Evolutionary conservation across 495 filamentous ascomycete species (phyloP).

Genomic region (Penicillium mononematosum): DNA sequence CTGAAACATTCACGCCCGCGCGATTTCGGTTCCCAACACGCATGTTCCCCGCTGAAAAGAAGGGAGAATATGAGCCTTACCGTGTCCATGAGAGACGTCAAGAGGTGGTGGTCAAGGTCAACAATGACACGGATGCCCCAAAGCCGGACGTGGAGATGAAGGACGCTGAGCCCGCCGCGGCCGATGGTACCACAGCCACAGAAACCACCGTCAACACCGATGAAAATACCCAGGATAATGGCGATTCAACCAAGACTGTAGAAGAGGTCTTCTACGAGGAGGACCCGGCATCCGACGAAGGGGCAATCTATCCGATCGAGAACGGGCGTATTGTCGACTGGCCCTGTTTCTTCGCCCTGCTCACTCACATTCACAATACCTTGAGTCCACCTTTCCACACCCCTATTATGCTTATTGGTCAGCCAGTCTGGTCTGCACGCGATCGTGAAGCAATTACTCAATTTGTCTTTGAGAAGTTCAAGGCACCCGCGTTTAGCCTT

Average conservation of each 20-base stretch:
- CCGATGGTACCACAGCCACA: slow-evolving; percentile 15
- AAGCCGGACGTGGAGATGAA: slow-evolving; percentile 54
- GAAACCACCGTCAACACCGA: slow-evolving; percentile 16
- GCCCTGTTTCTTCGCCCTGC: slow-evolving; percentile 86
- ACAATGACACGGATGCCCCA: slow-evolving; percentile 33
- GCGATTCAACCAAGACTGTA: slow-evolving; percentile 27
- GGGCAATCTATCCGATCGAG: slow-evolving; percentile 82
- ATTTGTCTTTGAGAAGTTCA: slow-evolving; percentile 96
- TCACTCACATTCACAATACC: slow-evolving; percentile 80
- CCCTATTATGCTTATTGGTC: slow-evolving; percentile 80
- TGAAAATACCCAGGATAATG: slow-evolving; percentile 22
- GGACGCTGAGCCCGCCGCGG: slow-evolving; percentile 19
- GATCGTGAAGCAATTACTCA: slow-evolving; percentile 81
- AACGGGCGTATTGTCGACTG: slow-evolving; percentile 84
- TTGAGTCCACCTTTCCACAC: slow-evolving; percentile 91
- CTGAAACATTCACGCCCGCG: slow-evolving; percentile 87
- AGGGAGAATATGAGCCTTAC: slow-evolving; percentile 79
- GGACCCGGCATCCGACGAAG: slow-evolving; percentile 81
- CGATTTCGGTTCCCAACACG: slow-evolving; percentile 78
- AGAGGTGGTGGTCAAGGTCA: slow-evolving; percentile 45
- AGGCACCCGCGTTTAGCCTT: slow-evolving; percentile 81
- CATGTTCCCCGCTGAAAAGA: slow-evolving; percentile 84
- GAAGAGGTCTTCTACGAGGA: slow-evolving; percentile 72
- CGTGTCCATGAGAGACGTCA: slow-evolving; percentile 72
- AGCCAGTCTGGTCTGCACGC: slow-evolving; percentile 80